Evolutionary conservation across 129 eudicot genomes (phyloP).

Genomic region (Pittosporum tobira): DNA sequence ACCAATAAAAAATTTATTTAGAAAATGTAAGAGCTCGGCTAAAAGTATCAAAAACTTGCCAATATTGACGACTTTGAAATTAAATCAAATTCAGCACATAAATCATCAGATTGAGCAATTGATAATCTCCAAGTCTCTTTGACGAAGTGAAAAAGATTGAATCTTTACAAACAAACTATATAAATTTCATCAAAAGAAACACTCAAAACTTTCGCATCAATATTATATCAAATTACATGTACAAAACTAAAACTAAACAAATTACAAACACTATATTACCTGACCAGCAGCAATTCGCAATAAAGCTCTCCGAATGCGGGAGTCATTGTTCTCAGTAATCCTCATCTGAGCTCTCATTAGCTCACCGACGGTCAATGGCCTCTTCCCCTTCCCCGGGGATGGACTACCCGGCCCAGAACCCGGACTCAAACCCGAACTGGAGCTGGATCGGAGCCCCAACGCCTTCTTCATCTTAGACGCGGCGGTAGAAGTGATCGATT

Average conservation of each 20-base stretch:
- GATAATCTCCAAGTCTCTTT: constrained; percentile 1
- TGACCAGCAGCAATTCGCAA: constrained; percentile 90
- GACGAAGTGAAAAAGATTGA: constrained; percentile 2
- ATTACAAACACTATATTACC: constrained; percentile 28
- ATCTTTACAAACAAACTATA: background rate
- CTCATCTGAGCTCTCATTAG: constrained; percentile 89
- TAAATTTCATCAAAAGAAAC: constrained; percentile 1
- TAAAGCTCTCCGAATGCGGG: constrained; percentile 77
- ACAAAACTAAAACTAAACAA: background rate
- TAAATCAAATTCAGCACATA: background rate
- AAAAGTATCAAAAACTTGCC: too few relatives aligned
- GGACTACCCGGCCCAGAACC: constrained; percentile 30
- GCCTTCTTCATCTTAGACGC: constrained; percentile 98
- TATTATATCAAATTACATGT: background rate
- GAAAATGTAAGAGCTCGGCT: background rate
- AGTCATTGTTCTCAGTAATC: constrained; percentile 67
- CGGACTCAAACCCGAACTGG: constrained; percentile 25
- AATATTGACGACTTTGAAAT: too few relatives aligned
- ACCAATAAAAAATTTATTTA: background rate
- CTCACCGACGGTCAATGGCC: constrained; percentile 75
- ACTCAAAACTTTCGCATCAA: background rate
- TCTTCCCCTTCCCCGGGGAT: constrained; percentile 30
- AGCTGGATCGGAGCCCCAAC: constrained; percentile 79
- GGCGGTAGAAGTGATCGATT: constrained; percentile 81
- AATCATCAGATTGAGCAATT: constrained; percentile 6